Base-by-base conservation (phyloP, 1,284 basidiomycete genomes). In the Cryptococcus floricola region DNA sequence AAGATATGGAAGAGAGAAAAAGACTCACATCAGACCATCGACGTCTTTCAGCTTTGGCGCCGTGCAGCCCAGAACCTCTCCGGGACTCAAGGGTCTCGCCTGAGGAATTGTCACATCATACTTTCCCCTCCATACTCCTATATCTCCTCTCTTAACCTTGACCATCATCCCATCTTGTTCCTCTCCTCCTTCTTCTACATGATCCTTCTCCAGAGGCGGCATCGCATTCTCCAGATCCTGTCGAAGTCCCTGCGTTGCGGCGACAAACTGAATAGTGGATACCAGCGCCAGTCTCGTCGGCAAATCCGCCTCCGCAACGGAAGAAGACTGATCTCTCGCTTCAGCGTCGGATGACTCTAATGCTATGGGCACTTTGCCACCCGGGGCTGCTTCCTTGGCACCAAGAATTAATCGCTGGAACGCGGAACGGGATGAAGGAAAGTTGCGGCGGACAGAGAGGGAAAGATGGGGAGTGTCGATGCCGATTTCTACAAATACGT, bases 61-160 rank as follows among this genome's bases (percentile, higher is more conserved):
- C 0, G 96, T 99, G 71, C 96, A 99, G 13, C 96, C 96, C 4
- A 99, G 78, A 41, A 98, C 91, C 76, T 99, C 96, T 39, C 96
- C 96, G 0, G 96, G 95, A 23, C 89, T 93, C 16, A 99, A 82
- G 37, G 96, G 96, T 69, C 91, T 92, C 23, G 91, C 86, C 54
- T 95, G 87, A 0, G 96, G 96, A 51, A 98, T 88, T 0, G 81
- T 84, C 4, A 85, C 80, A 5, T 91, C 85, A 73, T 95, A 96
- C 67, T 78, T 84, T 16, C 78, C 79, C 18, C 72, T 55, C 76
- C 77, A 79, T 3, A 78, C 71, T 16, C 73, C 74, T 25, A 74
- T 63, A 52, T 76, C 73, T 46, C 63, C 64, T 31, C 56, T 60
- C n/a, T 62, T 57, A 43, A 71, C 62, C 46, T 68, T 73, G 3